Conservation (phyloP, 2,329 filamentous ascomycete species). For the Aspergillus terreus region DNA sequence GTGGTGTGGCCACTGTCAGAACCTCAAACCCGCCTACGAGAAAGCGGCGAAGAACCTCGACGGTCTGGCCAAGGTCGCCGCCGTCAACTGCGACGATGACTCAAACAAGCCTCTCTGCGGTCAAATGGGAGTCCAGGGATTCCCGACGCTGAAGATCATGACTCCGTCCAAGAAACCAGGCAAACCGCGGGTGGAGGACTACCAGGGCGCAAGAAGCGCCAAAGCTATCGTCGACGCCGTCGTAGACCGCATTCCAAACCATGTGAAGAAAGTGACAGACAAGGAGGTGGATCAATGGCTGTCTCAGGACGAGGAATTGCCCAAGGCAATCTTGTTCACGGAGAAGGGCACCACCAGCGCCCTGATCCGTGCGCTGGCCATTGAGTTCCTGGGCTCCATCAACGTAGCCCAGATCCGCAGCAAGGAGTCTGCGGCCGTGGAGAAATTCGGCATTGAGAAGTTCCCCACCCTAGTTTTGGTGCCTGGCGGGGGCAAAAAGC, state of each 20-base stretch:
- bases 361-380: slow-evolving; percentile 76
- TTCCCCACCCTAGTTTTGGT: slow-evolving; percentile 81
- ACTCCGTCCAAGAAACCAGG: slow-evolving; percentile 76
- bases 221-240: slow-evolving; percentile 85
- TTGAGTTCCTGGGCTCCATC: slow-evolving; percentile 82
- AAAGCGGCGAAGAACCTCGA: slow-evolving; percentile 84
- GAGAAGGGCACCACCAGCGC: slow-evolving; percentile 87
- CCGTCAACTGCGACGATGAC: slow-evolving; percentile 92
- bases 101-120: slow-evolving; percentile 85
- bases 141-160: slow-evolving; percentile 93
- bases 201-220: slow-evolving; percentile 77
- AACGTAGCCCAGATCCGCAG: slow-evolving; percentile 76
- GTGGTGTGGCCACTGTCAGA: slow-evolving; percentile 97
- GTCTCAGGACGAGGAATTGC: slow-evolving; percentile 59
- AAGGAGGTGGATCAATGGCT: slow-evolving; percentile 76
- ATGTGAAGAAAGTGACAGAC: slow-evolving; percentile 77
- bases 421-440: slow-evolving; percentile 70
- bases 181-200: slow-evolving; percentile 82
- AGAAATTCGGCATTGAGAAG: slow-evolving; percentile 70
- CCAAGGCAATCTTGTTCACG: slow-evolving; percentile 88
- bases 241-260: slow-evolving; percentile 83
- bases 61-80: slow-evolving; percentile 91
- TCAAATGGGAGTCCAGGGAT: slow-evolving; percentile 83
- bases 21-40: slow-evolving; percentile 91
- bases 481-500: slow-evolving; percentile 64